Evolutionary conservation across 2,329 filamentous ascomycete species (phyloP).

Genomic region (Beauveria bassiana): DNA sequence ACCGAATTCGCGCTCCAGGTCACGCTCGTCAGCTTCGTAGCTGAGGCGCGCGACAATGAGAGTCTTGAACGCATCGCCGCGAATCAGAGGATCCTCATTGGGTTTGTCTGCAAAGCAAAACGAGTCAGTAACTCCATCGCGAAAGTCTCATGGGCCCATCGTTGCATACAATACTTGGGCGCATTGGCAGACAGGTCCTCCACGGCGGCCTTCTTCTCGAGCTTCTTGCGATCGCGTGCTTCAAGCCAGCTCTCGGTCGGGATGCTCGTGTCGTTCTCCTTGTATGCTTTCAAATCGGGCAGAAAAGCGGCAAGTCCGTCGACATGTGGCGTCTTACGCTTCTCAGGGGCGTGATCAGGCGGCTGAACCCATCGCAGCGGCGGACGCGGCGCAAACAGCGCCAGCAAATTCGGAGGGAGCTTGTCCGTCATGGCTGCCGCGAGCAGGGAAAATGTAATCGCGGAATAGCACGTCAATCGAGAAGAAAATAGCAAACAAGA

Average conservation of each 20-base stretch:
- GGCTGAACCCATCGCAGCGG: conserved; percentile 84
- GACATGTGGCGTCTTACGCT: conserved; percentile 67
- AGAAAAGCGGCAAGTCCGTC: conserved; percentile 69
- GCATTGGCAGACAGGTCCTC: conserved; percentile 57
- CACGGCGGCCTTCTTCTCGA: conserved; percentile 66
- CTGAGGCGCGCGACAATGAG: conserved; percentile 85
- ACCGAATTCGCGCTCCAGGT: conserved; percentile 88
- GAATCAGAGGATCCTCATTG: conserved; percentile 74
- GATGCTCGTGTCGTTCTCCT: conserved; percentile 65
- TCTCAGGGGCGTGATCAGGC: conserved; percentile 72
- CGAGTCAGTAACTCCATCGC: conserved; percentile 15
- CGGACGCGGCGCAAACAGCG: conserved; percentile 90
- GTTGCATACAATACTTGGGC: conserved; percentile 49
- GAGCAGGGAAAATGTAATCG: neutral
- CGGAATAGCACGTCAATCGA: neutral
- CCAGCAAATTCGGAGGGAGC: conserved; percentile 83
- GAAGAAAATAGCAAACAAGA: neutral
- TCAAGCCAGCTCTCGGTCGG: conserved; percentile 93
- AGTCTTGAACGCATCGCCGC: conserved; percentile 91
- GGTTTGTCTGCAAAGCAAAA: conserved; percentile 60
- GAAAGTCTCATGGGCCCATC: neutral
- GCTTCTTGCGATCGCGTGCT: conserved; percentile 72
- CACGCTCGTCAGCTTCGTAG: conserved; percentile 82
- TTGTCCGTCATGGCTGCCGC: conserved; percentile 77
- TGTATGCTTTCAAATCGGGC: conserved; percentile 66